Base-by-base conservation (phyloP, 2,329 filamentous ascomycete species). In the Venturia pyrina region DNA sequence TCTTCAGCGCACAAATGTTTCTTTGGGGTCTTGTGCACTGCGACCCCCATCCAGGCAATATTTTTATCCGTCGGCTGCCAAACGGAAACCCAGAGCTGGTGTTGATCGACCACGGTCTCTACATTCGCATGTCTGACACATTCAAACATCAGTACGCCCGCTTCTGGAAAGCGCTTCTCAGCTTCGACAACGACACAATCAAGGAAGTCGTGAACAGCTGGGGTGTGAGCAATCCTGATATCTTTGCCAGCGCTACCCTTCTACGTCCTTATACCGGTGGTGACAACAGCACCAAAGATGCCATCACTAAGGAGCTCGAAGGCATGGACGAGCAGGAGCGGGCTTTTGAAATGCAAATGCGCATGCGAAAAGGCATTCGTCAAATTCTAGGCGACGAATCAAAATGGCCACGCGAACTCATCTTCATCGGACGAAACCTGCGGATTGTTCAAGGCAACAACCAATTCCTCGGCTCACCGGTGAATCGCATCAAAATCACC, bases 1-100 rank as follows among this genome's bases (percentile, higher is more conserved):
- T 98, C 43, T 99, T 98, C 80, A 90, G 89, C n/a, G 93, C 91
- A 2, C 93, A 98, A 74, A 98, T 98, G 83, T 99, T 97, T 81
- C 88, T 96, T 69, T 98, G 91, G 90, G 95, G 95, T 15, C 85
- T 90, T 56, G 90, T 98, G 0, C 93, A 99, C 79, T 97, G 93
- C 78, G 95, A 99, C 75, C 95, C 95, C 11, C 95, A 99, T 73
- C 95, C 95, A 0, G 93, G 93, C 37, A 99, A 99, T 78, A 95
- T 98, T 75, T 96, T 99, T 78, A 89, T 98, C 73, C 89, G 95
- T 10, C 88, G 95, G 10, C 82, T 91, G 19, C 89, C 92, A 0
- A 87, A 83, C 56, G 93, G 93, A n/a, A 83, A 86, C 56, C 84
- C 93, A 0, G 92, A 99, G 78, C 83, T 99, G 40, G 93, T 98